A percentile compares a stretch with the other conserved stretches of the same genome.
These are phyloP conservation scores for Kodamaea kaohsiungensis DNA, from an alignment of 805 yeast species.

Conservation along the genomic window DNA sequence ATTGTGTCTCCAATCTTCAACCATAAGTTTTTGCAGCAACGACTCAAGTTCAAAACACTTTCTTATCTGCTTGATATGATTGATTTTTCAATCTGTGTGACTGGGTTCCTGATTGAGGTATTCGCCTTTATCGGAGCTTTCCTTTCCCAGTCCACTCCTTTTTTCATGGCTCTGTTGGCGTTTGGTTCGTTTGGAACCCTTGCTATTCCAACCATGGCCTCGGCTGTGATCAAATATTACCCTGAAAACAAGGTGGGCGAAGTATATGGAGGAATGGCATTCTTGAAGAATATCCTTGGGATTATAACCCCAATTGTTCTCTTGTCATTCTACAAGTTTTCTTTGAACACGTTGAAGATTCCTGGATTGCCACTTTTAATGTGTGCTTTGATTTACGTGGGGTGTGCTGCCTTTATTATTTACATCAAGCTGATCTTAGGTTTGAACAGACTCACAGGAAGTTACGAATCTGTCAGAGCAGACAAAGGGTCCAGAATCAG, in stretches of 20 bases:
- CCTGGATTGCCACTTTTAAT: constrained; percentile 32
- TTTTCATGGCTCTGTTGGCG: constrained; percentile 34
- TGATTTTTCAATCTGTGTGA: constrained; percentile 42
- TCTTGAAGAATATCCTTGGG: constrained; percentile 52
- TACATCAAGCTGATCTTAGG: constrained; percentile 20
- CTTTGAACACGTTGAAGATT: constrained; percentile 25
- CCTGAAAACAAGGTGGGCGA: constrained; percentile 65
- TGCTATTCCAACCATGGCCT: constrained; percentile 58
- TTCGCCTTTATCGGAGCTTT: constrained; percentile 38
- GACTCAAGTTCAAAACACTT: constrained; percentile 31
- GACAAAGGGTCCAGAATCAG: background rate
- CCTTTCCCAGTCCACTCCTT: constrained; percentile 25
- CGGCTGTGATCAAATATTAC: constrained; percentile 60
- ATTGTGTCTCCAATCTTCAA: constrained; percentile 50
- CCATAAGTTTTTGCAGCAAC: constrained; percentile 37
- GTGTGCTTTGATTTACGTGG: constrained; percentile 14
- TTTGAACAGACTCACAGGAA: constrained; percentile 12
- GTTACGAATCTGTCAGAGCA: background rate
- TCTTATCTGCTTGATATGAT: constrained; percentile 51
- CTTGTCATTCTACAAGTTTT: constrained; percentile 46
- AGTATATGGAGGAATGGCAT: constrained; percentile 67
- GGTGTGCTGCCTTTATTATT: constrained; percentile 13
- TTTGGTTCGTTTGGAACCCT: constrained; percentile 51
- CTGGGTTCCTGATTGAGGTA: constrained; percentile 40
- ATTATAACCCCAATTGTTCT: constrained; percentile 51